Percentiles rank a stretch among this genome's conserved stretches.
phyloP scores from a whole-genome alignment of 2,329 filamentous ascomycete species.

The Colletotrichum filicis region DNA sequence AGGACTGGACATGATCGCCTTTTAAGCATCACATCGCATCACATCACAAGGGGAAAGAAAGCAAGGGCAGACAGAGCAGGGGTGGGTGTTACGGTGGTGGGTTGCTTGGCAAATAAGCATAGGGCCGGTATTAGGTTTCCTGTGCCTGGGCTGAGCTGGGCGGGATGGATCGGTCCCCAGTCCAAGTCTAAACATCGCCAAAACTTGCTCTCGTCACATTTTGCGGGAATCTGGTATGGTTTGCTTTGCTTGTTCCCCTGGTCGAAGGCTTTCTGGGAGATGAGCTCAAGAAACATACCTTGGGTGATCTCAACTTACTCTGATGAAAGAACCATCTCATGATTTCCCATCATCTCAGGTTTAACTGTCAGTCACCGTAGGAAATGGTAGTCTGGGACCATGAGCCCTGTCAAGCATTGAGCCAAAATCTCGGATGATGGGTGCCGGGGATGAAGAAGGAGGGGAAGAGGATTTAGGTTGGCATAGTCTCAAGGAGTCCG shows the following conservation, averaged over 20 bases:
- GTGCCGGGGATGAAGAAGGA: not conserved
- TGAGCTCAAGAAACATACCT: too few relatives aligned
- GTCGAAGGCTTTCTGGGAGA: too few relatives aligned
- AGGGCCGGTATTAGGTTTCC: not conserved
- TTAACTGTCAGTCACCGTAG: too few relatives aligned
- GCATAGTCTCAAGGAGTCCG: constrained; percentile 10
- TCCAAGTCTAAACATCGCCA: constrained; percentile 26
- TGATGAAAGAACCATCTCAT: too few relatives aligned
- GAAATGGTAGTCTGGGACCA: not conserved
- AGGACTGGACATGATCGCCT: constrained; percentile 23
- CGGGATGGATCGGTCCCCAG: not conserved
- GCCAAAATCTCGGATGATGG: constrained; percentile 13
- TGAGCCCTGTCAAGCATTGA: constrained; percentile 1
- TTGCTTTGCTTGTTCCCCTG: too few relatives aligned
- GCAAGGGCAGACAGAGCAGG: not conserved
- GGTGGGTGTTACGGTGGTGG: not conserved
- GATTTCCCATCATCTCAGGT: not conserved
- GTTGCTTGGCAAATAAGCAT: constrained; percentile 7
- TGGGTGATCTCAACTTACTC: not conserved
- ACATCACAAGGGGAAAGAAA: not conserved
- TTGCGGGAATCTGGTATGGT: not conserved
- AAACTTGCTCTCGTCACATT: constrained; percentile 18
- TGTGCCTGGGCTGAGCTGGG: not conserved
- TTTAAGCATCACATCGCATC: constrained; percentile 29
- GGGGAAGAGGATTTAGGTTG: not conserved